These are phyloP conservation scores for Backusella westeae DNA, from an alignment of 192 early-diverging fungal genomes.

Conservation along the genomic window DNA sequence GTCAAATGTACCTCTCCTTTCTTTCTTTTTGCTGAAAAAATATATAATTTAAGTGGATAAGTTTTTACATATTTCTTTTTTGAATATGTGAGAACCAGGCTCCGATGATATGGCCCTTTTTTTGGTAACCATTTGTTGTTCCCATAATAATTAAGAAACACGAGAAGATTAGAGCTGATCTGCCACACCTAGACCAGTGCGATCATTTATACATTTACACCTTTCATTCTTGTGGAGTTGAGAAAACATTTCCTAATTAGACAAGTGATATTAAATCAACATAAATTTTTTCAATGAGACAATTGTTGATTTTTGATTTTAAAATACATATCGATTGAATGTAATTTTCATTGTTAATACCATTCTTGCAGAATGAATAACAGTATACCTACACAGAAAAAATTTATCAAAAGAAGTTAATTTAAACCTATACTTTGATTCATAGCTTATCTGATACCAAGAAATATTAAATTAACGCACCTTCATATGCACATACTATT, in stretches of 20 bases:
- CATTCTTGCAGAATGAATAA: background rate
- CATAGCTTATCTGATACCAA: background rate
- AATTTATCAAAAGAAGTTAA: background rate
- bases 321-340: background rate
- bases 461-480: background rate
- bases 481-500: background rate
- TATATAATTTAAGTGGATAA: background rate
- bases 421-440: background rate
- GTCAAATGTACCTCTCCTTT: background rate
- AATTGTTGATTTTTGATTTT: background rate
- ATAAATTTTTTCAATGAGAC: background rate
- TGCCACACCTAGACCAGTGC: background rate
- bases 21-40: background rate
- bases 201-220: background rate
- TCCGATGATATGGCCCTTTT: background rate
- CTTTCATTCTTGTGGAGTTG: background rate
- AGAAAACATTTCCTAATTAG: background rate
- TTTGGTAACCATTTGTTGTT: background rate
- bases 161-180: background rate
- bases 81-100: background rate
- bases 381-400: background rate
- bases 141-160: background rate
- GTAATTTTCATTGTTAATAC: background rate
- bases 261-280: background rate
- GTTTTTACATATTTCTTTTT: background rate